Base-by-base conservation (phyloP, 1,139 yeast genomes). In the Waltiozyma sp. region DNA sequence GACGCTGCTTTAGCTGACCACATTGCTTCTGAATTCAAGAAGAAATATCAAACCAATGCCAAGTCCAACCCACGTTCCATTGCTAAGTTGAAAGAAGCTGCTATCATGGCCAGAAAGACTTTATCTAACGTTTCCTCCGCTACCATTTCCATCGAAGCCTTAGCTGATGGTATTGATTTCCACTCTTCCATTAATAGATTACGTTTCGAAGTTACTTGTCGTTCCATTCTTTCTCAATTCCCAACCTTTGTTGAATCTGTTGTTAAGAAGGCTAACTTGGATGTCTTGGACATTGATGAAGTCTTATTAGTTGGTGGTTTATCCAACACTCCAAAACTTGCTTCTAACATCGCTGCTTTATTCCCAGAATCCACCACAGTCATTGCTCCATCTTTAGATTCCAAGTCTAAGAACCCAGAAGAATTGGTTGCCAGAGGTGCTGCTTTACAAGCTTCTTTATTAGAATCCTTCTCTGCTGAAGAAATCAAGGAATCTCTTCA, bases 401-500 rank as follows among this genome's bases (percentile, higher is more conserved):
- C 84, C 50, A 84, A 84, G 65, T 88, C 95, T 45, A 61, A 82
- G 48, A 79, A 83, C 69, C 96, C 99, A 49, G 78, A 86, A 57
- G 98, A 93, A 69, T 73, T 88, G 59, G 72, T 83, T 52, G 81
- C 95, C 52, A 83, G 95, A 62, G 99, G 99, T 68, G 95, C 96
- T 49, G 96, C 98, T 47, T 75, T 91, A 61, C 98, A 93, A 72
- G 98, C 96, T 42, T 78, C 95, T 38, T 70, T 93, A 62, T 73
- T 89, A 52, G 85, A 86, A 57, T 70, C 78, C 43, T 87, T 82
- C 56, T 97, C 89, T 59, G 86, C 75, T 47, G 93, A 84, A 43
- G 97, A 89, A 67, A 74, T 91, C 56, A 70, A 73, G 44, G 95
- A 88, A 65, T 82, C 95, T 47, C 72, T 82, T 55, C 84, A 85